Percentiles rank a stretch among this genome's conserved stretches.
These are phyloP conservation scores for Carex pumila DNA, from an alignment of 176 grass and related monocot genomes.

Conservation along the genomic window DNA sequence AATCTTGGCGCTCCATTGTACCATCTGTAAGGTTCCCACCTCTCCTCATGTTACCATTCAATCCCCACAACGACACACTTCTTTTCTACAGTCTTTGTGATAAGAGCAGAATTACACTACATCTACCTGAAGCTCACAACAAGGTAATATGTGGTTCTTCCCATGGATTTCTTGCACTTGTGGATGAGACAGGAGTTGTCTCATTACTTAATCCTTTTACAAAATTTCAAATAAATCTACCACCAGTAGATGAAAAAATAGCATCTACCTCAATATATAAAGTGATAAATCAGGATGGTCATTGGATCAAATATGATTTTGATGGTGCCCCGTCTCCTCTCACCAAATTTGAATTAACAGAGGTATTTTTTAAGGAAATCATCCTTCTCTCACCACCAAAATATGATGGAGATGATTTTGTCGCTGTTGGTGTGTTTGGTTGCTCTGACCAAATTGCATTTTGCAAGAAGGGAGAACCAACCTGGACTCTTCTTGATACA, in stretches of 20 bases:
- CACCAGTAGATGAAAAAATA: constrained; percentile 1
- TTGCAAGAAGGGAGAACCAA: not conserved
- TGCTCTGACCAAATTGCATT: not conserved
- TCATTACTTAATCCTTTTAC: not conserved
- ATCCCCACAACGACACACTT: not conserved
- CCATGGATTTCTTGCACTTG: not conserved
- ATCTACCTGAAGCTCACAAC: not conserved
- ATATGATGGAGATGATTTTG: not conserved
- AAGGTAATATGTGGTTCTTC: constrained; percentile 1
- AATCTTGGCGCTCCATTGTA: not conserved
- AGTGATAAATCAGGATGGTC: not conserved
- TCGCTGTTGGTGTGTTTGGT: not conserved
- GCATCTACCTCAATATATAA: not conserved
- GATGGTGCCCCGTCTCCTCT: not conserved
- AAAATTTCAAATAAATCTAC: not conserved
- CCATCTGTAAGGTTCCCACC: not conserved
- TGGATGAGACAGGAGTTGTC: not conserved
- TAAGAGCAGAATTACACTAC: not conserved
- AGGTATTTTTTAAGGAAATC: not conserved
- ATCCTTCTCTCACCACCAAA: not conserved
- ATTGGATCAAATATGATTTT: not conserved
- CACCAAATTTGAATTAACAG: not conserved
- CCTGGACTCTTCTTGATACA: not conserved
- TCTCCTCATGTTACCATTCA: not conserved
- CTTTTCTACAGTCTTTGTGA: not conserved